Percentiles rank a stretch among this genome's conserved stretches.
phyloP scores from a whole-genome alignment of 306 rosid species.

The Ziziphus jujuba region DNA sequence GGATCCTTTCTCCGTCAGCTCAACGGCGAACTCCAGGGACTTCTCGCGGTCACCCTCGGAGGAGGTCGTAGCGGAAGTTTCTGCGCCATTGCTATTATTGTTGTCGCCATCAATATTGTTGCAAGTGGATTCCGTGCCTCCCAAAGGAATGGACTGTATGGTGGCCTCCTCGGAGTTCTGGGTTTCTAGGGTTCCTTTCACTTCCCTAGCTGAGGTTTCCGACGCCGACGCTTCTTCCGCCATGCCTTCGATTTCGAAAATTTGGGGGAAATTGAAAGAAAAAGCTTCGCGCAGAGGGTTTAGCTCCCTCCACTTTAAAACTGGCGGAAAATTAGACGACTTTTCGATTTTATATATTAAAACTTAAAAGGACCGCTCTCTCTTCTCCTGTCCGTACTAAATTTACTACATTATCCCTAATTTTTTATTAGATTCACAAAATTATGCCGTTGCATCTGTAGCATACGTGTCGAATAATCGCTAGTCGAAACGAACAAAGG shows the following conservation, averaged over 20 bases:
- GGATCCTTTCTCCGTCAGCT: constrained; percentile 68
- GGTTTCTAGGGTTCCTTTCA: constrained; percentile 42
- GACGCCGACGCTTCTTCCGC: constrained; percentile 61
- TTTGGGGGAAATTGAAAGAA: no score
- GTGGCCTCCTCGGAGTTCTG: constrained; percentile 43
- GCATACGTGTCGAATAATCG: background rate
- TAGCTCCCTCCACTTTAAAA: constrained; percentile 32
- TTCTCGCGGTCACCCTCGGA: constrained; percentile 43
- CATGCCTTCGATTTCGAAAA: constrained; percentile 34
- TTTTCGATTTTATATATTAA: no score
- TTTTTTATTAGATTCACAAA: no score
- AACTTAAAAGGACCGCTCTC: no score
- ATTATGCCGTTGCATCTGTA: no score
- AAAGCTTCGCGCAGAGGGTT: background rate
- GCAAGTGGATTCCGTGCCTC: constrained; percentile 46
- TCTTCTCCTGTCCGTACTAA: background rate
- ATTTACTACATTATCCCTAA: background rate
- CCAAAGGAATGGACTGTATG: constrained; percentile 32
- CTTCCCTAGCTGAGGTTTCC: constrained; percentile 40
- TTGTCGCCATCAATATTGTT: constrained; percentile 23
- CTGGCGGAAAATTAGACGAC: no score
- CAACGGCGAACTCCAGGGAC: constrained; percentile 55
- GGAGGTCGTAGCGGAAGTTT: constrained; percentile 36
- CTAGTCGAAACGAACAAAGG: background rate
- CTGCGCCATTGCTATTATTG: constrained; percentile 21